Evolutionary conservation across 2,329 filamentous ascomycete genomes (phyloP), one percentile per base, ranked within the genome.

Genomic region (Trichoderma koningii): DNA sequence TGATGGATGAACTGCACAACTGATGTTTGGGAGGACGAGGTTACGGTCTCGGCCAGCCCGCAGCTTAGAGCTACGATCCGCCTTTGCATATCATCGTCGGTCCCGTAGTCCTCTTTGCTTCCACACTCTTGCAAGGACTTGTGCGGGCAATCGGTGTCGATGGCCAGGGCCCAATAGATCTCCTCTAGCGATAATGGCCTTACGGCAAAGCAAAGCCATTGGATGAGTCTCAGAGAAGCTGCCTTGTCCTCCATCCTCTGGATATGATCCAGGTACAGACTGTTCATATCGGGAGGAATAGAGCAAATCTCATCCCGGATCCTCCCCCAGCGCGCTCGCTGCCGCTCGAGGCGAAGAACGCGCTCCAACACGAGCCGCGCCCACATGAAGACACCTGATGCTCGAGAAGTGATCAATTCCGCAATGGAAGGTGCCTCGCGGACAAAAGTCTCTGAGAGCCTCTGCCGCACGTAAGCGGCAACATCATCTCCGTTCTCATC

Each of bases 371-470:
- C 74, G 14, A 79, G 69, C n/a, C 38, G 57, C 0, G 74, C 75
- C 78, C 77, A 79, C 23, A 77, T 66, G 55, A 79, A 79, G 6
- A 78, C 65, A 2, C 77, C 76, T 0, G 56, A 23, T 1, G 77
- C 72, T 14, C 69, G 70, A 2, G 62, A 3, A 2, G 65, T 69
- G 21, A 79, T 74, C 0, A 69, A 19, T 1, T 66, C 26, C 7
- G 61, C 34, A 50, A 72, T 65, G 0, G n/a, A 26, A 6, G 47
- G 67, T 10, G 9, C 1, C 28, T 26, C 30, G 17, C 9, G 62
- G 14, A 19, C 51, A 23, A 28, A 19, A 5, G 38, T 66, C 12
- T 10, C 14, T 26, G 61, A 66, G 15, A 77, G 61, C 23, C 68
- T 61, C 7, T 7, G 34, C 6, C 69, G n/a, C 0, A 79, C 73